These are phyloP conservation scores for Tuber calosporum DNA, from an alignment of 495 filamentous ascomycete genomes.

Conservation along the genomic window DNA sequence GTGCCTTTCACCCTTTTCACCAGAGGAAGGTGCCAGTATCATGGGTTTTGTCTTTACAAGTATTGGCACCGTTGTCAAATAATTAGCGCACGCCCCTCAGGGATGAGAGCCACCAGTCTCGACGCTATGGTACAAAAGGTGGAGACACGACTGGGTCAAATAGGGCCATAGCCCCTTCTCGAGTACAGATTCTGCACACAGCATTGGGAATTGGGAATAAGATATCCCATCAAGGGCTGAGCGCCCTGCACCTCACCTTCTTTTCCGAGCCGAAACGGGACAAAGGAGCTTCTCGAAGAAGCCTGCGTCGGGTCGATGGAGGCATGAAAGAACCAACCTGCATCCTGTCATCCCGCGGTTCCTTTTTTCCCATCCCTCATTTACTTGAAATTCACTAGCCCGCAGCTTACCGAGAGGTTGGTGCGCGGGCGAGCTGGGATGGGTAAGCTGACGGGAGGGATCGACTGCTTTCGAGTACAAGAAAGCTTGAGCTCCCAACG, in stretches of 20 bases:
- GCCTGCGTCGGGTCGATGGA: neutral
- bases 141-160: neutral
- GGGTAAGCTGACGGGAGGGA: neutral
- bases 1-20: neutral
- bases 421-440: neutral
- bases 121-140: neutral
- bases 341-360: neutral
- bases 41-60: neutral
- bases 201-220: neutral
- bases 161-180: neutral
- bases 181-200: neutral
- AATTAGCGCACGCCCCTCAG: neutral
- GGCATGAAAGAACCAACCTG: neutral
- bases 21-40: neutral
- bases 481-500: neutral
- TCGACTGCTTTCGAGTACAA: conserved; percentile 1
- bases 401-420: neutral
- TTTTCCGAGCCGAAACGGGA: neutral
- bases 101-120: neutral
- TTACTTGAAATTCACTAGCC: neutral
- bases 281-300: neutral
- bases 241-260: neutral
- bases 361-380: neutral
- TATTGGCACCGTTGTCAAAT: neutral
- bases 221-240: neutral